Conservation (phyloP, 1,284 basidiomycete genomes). For the Takashimella tepidaria region DNA sequence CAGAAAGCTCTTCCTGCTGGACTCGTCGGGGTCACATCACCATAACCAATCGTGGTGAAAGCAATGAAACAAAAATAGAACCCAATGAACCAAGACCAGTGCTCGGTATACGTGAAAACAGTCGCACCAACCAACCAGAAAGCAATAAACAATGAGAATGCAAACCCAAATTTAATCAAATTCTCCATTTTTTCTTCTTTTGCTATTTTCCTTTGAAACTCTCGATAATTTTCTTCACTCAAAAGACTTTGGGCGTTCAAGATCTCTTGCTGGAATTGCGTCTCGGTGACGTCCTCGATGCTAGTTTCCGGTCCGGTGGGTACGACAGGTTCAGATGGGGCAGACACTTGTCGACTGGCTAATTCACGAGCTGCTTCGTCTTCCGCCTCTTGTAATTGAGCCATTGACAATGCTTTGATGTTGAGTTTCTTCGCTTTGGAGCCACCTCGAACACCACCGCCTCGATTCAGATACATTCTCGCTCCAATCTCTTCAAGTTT, state of each 20-base stretch:
- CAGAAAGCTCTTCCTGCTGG: slow-evolving; percentile 66
- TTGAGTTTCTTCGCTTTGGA: slow-evolving; percentile 18
- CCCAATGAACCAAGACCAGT: slow-evolving; percentile 58
- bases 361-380: slow-evolving; percentile 7
- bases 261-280: slow-evolving; percentile 8
- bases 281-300: slow-evolving; percentile 4
- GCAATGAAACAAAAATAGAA: slow-evolving; percentile 13
- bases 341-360: slow-evolving; percentile 8
- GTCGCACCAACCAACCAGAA: slow-evolving; percentile 61
- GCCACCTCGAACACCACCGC: slow-evolving; percentile 11
- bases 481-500: slow-evolving; percentile 18
- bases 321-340: background rate
- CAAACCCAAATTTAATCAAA: slow-evolving; percentile 51
- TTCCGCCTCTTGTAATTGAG: slow-evolving; percentile 13
- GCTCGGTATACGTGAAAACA: slow-evolving; percentile 58
- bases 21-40: slow-evolving; percentile 59
- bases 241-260: slow-evolving; percentile 16
- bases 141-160: slow-evolving; percentile 53
- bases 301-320: background rate
- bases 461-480: slow-evolving; percentile 18
- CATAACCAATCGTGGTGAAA: slow-evolving; percentile 51
- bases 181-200: slow-evolving; percentile 54
- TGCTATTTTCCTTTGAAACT: slow-evolving; percentile 35
- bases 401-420: slow-evolving; percentile 15
- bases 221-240: slow-evolving; percentile 29